phyloP scores from a whole-genome alignment of 2,329 filamentous ascomycete genomes.

The Penicillium paneum region DNA sequence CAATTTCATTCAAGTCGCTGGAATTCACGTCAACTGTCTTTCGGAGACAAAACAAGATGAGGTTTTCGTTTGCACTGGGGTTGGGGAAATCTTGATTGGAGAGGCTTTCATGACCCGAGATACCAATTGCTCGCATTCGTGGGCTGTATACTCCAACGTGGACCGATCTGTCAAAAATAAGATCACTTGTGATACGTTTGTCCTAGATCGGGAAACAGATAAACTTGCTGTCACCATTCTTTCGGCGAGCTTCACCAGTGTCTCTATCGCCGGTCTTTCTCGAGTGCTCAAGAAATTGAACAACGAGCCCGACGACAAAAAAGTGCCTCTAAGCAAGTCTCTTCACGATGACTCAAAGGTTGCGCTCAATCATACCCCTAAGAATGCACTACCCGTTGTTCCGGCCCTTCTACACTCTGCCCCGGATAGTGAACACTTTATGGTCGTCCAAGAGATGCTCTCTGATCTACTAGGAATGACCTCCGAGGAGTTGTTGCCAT shows the following conservation, averaged over 20 bases:
- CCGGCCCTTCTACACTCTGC: too few relatives aligned
- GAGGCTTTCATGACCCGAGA: not conserved
- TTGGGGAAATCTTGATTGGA: not conserved
- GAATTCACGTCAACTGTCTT: conserved; percentile 1
- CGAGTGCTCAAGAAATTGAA: not conserved
- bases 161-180: not conserved
- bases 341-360: not conserved
- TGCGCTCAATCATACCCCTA: not conserved
- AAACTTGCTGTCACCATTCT: not conserved
- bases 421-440: not conserved
- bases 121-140: not conserved
- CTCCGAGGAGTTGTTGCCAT: not conserved
- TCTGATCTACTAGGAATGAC: not conserved
- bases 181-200: not conserved
- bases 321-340: not conserved
- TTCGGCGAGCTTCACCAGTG: not conserved
- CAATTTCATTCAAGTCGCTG: conserved; percentile 4
- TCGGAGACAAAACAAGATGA: not conserved
- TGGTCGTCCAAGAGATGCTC: not conserved
- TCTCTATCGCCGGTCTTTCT: not conserved
- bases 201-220: not conserved
- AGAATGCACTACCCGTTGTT: not conserved
- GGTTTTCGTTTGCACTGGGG: not conserved
- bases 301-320: not conserved
- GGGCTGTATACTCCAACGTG: not conserved